phyloP scores from a whole-genome alignment of 495 filamentous ascomycete species.

The Chlorociboria aeruginascens region DNA sequence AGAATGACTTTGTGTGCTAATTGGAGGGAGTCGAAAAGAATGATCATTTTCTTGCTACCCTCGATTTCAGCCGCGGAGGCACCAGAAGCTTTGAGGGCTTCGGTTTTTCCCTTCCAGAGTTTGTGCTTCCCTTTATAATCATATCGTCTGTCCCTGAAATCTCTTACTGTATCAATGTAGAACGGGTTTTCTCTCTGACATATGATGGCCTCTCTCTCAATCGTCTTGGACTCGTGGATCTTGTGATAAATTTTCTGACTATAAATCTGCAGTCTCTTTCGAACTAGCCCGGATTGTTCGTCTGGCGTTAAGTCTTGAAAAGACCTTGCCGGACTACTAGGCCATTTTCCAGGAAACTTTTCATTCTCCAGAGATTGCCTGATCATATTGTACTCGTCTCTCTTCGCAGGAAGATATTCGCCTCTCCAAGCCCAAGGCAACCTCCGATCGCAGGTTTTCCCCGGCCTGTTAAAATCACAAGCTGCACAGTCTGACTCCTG shows the following conservation, averaged over 20 bases:
- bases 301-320: constrained; percentile 75
- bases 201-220: constrained; percentile 92
- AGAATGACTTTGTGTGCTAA: constrained; percentile 98
- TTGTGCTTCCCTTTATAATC: constrained; percentile 98
- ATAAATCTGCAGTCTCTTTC: constrained; percentile 84
- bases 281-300: constrained; percentile 70
- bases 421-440: constrained; percentile 98
- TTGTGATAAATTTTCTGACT: constrained; percentile 99
- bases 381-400: constrained; percentile 99
- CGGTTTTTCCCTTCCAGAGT: constrained; percentile 94
- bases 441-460: constrained; percentile 91
- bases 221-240: constrained; percentile 89
- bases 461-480: constrained; percentile 96
- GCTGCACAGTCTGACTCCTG: constrained; percentile 90
- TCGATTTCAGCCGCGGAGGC: constrained; percentile 71
- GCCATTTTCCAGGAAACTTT: constrained; percentile 64
- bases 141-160: constrained; percentile 91
- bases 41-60: constrained; percentile 95
- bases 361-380: constrained; percentile 87
- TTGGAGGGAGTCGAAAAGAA: constrained; percentile 92
- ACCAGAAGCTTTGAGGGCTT: constrained; percentile 69
- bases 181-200: constrained; percentile 98
- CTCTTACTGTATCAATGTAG: constrained; percentile 91
- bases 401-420: constrained; percentile 90
- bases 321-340: constrained; percentile 54